These are phyloP conservation scores for Rubia tinctorum DNA, from an alignment of 305 asterid genomes.

Conservation along the genomic window DNA sequence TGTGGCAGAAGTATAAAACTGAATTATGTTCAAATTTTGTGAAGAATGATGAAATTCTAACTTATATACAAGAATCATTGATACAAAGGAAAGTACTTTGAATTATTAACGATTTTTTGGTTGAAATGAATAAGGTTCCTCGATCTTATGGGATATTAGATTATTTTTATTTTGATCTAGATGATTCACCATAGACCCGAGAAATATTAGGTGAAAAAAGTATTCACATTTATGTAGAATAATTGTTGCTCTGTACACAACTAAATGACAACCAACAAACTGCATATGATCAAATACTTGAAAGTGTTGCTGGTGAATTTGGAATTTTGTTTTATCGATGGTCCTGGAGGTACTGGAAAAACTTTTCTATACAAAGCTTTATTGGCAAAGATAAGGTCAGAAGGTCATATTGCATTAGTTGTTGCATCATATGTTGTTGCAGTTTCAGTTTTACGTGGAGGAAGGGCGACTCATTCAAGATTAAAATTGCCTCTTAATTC, in stretches of 20 bases:
- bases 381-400: too few species aligned
- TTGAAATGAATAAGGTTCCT: neutral
- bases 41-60: neutral
- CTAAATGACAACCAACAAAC: neutral
- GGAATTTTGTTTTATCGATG: too few species aligned
- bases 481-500: slow-evolving; percentile 4
- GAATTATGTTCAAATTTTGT: neutral
- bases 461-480: neutral
- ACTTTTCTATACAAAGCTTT: too few species aligned
- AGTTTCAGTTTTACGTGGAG: too few species aligned
- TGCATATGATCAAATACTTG: too few species aligned
- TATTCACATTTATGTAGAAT: neutral
- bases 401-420: too few species aligned
- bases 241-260: neutral
- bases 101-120: neutral
- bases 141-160: neutral
- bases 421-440: too few species aligned
- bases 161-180: neutral
- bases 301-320: too few species aligned
- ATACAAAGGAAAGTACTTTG: too few species aligned
- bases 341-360: too few species aligned
- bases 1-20: neutral
- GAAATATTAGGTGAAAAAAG: too few species aligned
- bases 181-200: neutral
- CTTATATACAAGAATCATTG: neutral